Conservation (phyloP, 148 eudicot species). For the Polygonum maritimum region DNA sequence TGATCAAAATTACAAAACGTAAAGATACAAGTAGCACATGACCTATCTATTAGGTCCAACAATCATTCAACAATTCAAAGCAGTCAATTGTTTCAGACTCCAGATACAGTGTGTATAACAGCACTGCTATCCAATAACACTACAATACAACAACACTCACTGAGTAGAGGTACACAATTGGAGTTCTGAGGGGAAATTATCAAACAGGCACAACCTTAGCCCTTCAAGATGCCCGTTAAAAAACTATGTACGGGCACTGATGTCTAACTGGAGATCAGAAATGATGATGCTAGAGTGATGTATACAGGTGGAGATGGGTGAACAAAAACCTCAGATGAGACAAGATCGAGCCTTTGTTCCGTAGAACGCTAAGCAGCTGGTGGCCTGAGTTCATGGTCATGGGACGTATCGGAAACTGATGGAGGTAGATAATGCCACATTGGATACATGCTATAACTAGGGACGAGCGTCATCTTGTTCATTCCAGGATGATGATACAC, state of each 20-base stretch:
- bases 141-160: not conserved
- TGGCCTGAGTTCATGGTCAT: slow-evolving; percentile 84
- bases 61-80: not conserved
- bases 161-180: not conserved
- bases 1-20: not conserved
- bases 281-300: slow-evolving; percentile 7
- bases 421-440: slow-evolving; percentile 90
- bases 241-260: slow-evolving; percentile 8
- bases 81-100: not conserved
- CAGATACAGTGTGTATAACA: not conserved
- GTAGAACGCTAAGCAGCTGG: slow-evolving; percentile 71
- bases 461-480: slow-evolving; percentile 64
- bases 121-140: not conserved
- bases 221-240: slow-evolving; percentile 8
- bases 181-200: slow-evolving; percentile 5
- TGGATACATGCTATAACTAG: slow-evolving; percentile 66
- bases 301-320: slow-evolving; percentile 18
- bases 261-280: not conserved
- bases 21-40: not conserved
- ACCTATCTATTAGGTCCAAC: not conserved
- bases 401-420: slow-evolving; percentile 57
- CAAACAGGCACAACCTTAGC: slow-evolving; percentile 5
- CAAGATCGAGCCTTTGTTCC: slow-evolving; percentile 18
- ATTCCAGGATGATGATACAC: slow-evolving; percentile 52
- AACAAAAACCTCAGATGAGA: not conserved